Base-by-base conservation (phyloP, 108 stramenopile species). In the Aurantiochytrium sp. region DNA sequence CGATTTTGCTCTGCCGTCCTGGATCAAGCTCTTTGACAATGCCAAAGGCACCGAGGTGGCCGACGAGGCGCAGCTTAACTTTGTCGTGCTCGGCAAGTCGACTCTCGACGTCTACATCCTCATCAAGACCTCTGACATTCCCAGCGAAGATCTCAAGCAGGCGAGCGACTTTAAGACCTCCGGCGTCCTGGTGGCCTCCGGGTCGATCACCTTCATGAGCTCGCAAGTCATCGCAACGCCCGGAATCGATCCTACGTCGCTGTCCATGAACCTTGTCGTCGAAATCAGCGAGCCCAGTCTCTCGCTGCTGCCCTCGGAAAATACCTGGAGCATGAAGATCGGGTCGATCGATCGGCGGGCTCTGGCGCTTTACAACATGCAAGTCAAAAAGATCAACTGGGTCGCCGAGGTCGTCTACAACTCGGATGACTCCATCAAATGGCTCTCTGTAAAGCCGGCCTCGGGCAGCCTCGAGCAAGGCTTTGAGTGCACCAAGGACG, bases 361-460 rank as follows among this genome's bases (percentile, higher is more conserved):
- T 6, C 39, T 81, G 21, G 73, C 73, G 2, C 39, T 81, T 6
- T 81, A 81, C 73, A 81, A 81, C 24, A 2, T 81, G 73, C 73
- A 81, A 24, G 73, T 81, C 10, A 81, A 81, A 81, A 41, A 24
- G 32, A 81, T 81, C 17, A 24, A 81, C 45, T 81, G 73, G 73
- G 73, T n/a, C n/a, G 73, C 73, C 10, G 45, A 48, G 17, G 45
- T 81, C 45, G 42, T 48, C 27, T 81, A 81, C 45, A 48, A 81
- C 30, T 81, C 73, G 12, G 42, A 24, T 12, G 45, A 41, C 6
- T 12, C n/a, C 21, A 48, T 12, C 27, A 24, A 24, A 6, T 81
- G 73, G 73, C 73, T 81, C 27, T 6, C 42, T 19, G n/a, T 81
- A 1, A 81, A 42, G 19, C 73, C 73, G 6, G 6, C n/a, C 19